These are phyloP conservation scores for Penicillium psychrosexuale DNA, from an alignment of 2,329 filamentous ascomycete genomes.

Conservation along the genomic window DNA sequence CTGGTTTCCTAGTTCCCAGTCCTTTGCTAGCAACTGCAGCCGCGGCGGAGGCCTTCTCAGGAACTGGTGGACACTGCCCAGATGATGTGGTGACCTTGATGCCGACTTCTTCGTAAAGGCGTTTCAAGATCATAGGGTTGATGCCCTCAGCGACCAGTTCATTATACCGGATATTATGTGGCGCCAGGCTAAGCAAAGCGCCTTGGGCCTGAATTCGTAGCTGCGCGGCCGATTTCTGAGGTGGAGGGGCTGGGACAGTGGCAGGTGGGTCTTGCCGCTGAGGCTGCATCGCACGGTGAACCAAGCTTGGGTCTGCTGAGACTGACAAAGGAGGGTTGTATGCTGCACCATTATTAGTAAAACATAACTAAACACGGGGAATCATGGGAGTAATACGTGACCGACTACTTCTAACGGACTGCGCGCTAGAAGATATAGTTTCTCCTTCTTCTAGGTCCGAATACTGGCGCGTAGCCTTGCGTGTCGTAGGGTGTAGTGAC, in stretches of 20 bases:
- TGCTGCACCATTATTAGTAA: constrained; percentile 29
- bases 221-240: constrained; percentile 32
- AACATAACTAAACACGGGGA: background rate
- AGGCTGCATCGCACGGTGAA: constrained; percentile 13
- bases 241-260: background rate
- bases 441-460: constrained; percentile 29
- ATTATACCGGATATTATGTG: constrained; percentile 68
- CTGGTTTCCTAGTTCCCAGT: background rate
- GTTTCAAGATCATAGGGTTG: constrained; percentile 59
- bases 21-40: background rate
- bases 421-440: constrained; percentile 20
- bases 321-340: constrained; percentile 36
- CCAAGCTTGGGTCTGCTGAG: constrained; percentile 17
- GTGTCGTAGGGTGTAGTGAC: background rate
- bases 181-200: constrained; percentile 61
- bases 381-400: constrained; percentile 28
- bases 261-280: constrained; percentile 6
- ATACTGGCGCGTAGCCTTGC: background rate
- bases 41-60: background rate
- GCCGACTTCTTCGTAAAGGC: constrained; percentile 67
- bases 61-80: background rate
- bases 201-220: constrained; percentile 55
- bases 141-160: constrained; percentile 72
- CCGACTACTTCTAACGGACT: constrained; percentile 27
- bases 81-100: constrained; percentile 43